Base-by-base conservation (phyloP, 148 eudicot species). In the Fagopyrum esculentum region DNA sequence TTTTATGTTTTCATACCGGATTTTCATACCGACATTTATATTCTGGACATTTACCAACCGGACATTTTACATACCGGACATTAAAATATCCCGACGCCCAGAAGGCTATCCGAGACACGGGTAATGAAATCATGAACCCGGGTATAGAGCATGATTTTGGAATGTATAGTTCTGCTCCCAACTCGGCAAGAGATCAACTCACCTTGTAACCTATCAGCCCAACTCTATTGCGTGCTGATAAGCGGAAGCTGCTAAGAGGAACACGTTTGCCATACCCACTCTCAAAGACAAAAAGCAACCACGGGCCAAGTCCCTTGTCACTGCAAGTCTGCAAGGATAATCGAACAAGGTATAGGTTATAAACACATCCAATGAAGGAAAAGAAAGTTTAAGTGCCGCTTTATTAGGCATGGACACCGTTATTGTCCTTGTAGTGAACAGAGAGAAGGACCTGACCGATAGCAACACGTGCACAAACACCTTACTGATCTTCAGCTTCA, bases 191-290 rank as follows among this genome's bases (percentile, higher is more conserved):
- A 6, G 49, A 22, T 79, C 51, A 72, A 54, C 83, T 69, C 79
- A 95, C 99, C 89, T 95, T 95, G 84, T 89, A 89, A 12, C 99
- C 99, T 71, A 79, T 90, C 63, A 95, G 77, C 69, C 99, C 99
- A 83, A 86, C 82, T 80, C 98, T 88, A 80, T 92, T 92, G 71
- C 90, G 79, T 54, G 81, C 66, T 22, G 86, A 85, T 60, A 76
- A 73, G 22, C 97, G 96, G 81, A 95, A 95, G 69, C 89, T 86
- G 83, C 92, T 88, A 50, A 95, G 83, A 73, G 99, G 93, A 77
- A 95, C 99, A 73, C 98, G 92, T 86, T 95, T 95, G 16, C 99
- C 99, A 63, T 75, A 79, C 30, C 99, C 99, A 78, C 78, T 92
- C 80, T 95, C 99, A 13, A 98, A 90, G 78, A 95, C 83, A 82